A percentile compares a stretch with the other conserved stretches of the same genome.
These are phyloP conservation scores for Mycena floridula DNA, from an alignment of 768 basidiomycete species.

Conservation along the genomic window DNA sequence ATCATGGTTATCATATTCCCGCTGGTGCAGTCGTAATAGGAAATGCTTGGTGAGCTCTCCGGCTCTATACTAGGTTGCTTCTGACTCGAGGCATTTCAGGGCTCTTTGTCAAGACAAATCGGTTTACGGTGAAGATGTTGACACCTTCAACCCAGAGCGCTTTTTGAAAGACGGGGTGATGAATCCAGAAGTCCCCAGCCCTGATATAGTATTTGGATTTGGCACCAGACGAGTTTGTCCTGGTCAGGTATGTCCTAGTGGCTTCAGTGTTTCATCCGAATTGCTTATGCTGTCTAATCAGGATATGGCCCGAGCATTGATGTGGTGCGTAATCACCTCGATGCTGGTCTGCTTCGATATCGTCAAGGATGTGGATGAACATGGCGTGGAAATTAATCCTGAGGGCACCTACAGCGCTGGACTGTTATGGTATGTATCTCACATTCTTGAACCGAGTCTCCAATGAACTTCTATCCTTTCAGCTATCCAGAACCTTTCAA, in stretches of 20 bases:
- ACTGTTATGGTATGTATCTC: neutral
- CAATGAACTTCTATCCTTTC: neutral
- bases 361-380: neutral
- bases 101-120: neutral
- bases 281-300: no score
- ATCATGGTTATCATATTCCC: constrained; percentile 22
- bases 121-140: neutral
- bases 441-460: neutral
- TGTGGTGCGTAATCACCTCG: neutral
- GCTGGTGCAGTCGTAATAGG: constrained; percentile 2
- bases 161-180: neutral
- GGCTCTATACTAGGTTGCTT: neutral
- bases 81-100: neutral
- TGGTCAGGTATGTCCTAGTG: no score
- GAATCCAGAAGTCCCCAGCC: neutral
- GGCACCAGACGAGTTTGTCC: neutral
- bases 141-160: neutral
- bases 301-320: neutral
- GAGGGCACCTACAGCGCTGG: neutral
- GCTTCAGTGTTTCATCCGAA: no score
- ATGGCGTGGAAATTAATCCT: neutral
- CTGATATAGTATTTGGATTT: neutral
- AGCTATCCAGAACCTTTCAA: neutral
- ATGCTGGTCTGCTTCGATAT: neutral
- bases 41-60: constrained; percentile 2